Percentiles rank a stretch among this genome's conserved stretches.
phyloP scores from a whole-genome alignment of 202 grass and related monocot genomes.

The Tripidium arundinaceum region DNA sequence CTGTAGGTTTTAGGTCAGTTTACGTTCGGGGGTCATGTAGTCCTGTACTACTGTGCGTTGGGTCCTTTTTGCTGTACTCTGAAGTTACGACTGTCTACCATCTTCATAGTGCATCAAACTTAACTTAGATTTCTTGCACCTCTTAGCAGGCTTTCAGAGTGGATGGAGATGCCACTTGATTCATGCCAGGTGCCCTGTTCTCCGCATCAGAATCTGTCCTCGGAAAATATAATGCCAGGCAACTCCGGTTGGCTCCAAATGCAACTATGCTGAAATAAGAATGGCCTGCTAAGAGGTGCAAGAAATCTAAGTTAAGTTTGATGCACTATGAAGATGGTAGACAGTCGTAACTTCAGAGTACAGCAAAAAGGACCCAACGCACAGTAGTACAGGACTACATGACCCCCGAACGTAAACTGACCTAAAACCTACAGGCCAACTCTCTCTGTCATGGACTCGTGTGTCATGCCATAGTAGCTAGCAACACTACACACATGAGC shows the following conservation, averaged over 20 bases:
- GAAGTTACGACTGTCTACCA: not conserved
- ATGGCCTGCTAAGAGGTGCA: conserved; percentile 25
- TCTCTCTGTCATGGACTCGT: not conserved
- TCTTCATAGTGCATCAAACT: not conserved
- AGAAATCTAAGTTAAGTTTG: conserved; percentile 10
- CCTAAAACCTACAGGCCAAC: not conserved
- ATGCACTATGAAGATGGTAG: not conserved
- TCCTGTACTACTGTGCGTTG: not conserved
- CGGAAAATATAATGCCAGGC: not conserved
- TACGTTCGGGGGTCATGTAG: not conserved
- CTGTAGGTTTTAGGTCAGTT: not conserved
- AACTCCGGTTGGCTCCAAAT: not conserved
- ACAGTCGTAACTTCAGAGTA: not conserved
- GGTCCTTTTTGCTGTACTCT: not conserved
- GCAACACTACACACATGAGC: not conserved
- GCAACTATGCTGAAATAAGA: conserved; percentile 13
- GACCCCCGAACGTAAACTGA: not conserved
- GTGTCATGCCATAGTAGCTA: not conserved
- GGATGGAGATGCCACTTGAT: not conserved
- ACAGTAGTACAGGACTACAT: not conserved
- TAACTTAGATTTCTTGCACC: conserved; percentile 1
- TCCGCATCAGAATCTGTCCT: not conserved
- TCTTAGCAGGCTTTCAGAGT: conserved; percentile 7
- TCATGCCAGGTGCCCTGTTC: not conserved
- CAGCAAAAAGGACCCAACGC: not conserved